Percentiles rank a stretch among this genome's conserved stretches.
Evolutionary conservation across 2,329 filamentous ascomycete genomes (phyloP).

Genomic region (Lecanicillium sp.): DNA sequence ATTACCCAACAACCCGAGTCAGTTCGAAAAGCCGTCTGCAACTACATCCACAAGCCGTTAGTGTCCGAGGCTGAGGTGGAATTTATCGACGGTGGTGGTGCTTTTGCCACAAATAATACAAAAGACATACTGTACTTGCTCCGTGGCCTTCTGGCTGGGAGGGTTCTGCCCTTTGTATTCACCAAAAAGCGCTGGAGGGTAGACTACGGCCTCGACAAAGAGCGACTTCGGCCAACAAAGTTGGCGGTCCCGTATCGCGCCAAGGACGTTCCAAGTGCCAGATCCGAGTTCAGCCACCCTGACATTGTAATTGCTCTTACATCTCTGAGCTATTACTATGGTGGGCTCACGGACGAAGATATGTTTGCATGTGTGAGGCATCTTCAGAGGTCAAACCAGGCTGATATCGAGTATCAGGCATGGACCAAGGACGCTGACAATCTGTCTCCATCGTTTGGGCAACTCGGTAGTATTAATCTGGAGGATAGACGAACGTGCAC

Average conservation of each 20-base stretch:
- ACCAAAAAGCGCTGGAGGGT: conserved; percentile 57
- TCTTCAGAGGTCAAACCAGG: conserved; percentile 35
- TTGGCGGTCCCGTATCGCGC: conserved; percentile 55
- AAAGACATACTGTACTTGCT: conserved; percentile 28
- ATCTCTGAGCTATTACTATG: conserved; percentile 49
- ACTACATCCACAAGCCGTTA: not conserved
- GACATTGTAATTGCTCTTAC: conserved; percentile 53
- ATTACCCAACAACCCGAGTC: conserved; percentile 28
- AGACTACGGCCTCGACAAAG: conserved; percentile 52
- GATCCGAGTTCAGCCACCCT: conserved; percentile 58
- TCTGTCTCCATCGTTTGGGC: conserved; percentile 32
- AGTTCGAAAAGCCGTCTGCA: not conserved
- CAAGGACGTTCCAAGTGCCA: conserved; percentile 49
- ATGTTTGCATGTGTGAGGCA: not conserved
- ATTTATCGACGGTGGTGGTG: not conserved
- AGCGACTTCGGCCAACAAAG: conserved; percentile 33
- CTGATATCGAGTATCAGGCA: conserved; percentile 42
- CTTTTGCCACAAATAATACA: not conserved
- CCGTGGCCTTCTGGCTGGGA: conserved; percentile 49
- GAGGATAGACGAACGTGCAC: conserved; percentile 45
- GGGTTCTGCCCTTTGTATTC: conserved; percentile 49
- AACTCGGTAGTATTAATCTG: conserved; percentile 51
- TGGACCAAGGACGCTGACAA: conserved; percentile 37
- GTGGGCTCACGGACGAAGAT: conserved; percentile 37
- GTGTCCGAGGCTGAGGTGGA: not conserved